Percentiles rank a stretch among this genome's conserved stretches.
These are phyloP conservation scores for Neovahlkampfia damariscottae DNA, from an alignment of 78 protist species.

Conservation along the genomic window DNA sequence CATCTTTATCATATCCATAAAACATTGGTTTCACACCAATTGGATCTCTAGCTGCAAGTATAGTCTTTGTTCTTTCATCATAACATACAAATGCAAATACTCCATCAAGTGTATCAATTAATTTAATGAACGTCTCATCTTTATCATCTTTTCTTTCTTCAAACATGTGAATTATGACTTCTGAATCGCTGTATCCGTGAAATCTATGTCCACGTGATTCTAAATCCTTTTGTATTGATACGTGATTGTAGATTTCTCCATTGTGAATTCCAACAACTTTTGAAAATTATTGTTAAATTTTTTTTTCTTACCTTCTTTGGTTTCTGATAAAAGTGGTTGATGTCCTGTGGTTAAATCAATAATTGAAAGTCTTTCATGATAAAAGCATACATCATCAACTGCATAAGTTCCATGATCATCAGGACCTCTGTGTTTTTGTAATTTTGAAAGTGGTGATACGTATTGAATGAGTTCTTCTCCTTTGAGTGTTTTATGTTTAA, in stretches of 20 bases:
- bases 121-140: too few species aligned
- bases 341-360: constrained; percentile 62
- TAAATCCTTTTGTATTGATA: background rate
- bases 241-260: constrained; percentile 85
- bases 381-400: constrained; percentile 11
- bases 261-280: constrained; percentile 32
- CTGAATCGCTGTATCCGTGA: constrained; percentile 63
- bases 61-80: constrained; percentile 19
- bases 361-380: constrained; percentile 13
- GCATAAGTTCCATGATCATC: constrained; percentile 63
- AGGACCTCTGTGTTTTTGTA: constrained; percentile 71
- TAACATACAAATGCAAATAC: constrained; percentile 60
- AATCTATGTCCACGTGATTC: constrained; percentile 26
- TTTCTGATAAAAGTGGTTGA: constrained; percentile 49
- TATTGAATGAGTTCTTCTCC: too few species aligned
- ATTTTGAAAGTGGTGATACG: background rate
- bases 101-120: constrained; percentile 47
- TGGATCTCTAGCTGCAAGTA: constrained; percentile 79
- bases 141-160: constrained; percentile 35
- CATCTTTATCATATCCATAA: constrained; percentile 54
- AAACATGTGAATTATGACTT: constrained; percentile 57
- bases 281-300: too few species aligned
- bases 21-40: constrained; percentile 74
- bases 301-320: too few species aligned
- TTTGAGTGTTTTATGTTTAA: too few species aligned